Evolutionary conservation across 192 early-diverging fungal genomes (phyloP), one percentile per base, ranked within the genome.

Genomic region (Coemansia sp.): DNA sequence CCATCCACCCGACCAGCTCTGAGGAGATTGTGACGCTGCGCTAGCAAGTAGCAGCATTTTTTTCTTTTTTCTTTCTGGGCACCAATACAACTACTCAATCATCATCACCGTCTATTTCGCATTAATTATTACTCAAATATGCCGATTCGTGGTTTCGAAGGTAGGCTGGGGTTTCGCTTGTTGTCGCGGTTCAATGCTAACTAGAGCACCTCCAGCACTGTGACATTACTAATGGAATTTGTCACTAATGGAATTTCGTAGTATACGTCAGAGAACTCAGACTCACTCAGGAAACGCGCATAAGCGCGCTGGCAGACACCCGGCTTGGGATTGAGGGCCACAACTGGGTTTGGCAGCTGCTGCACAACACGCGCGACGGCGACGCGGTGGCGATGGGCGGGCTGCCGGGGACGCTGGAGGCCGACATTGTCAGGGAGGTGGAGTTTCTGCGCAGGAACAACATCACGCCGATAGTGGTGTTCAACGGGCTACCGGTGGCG

Each of bases 1-100:
- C 97, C 20, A 96, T 98, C 66, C 97, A 99, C 80, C 97, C 97
- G 31, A 97, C 96, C 19, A 94, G 94, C 65, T 90, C 88, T 14
- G 97, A 99, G 70, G 97, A 99, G 84, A 73, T 99, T 61, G 97
- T 99, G 47, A 96, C 83, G 27, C 67, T 85, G 74, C 67, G 68
- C 49, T 85, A 70, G 42, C 22, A 20, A 25, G 61, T 36, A 22
- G 22, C 42, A 45, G 59, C 39, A 17, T 17, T 57, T 45, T 2
- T 25, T 35, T 15, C 35, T 51, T 45, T 63, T 45, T 62, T 63
- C 35, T 37, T 61, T 61, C 24, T 47, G 27, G n/a, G n/a, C n/a
- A n/a, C n/a, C n/a, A n/a, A n/a, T n/a, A n/a, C n/a, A n/a, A n/a
- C n/a, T n/a, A n/a, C n/a, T n/a, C n/a, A n/a, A n/a, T n/a, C n/a